phyloP scores from a whole-genome alignment of 768 basidiomycete species.

The Basidioascus undulatus region DNA sequence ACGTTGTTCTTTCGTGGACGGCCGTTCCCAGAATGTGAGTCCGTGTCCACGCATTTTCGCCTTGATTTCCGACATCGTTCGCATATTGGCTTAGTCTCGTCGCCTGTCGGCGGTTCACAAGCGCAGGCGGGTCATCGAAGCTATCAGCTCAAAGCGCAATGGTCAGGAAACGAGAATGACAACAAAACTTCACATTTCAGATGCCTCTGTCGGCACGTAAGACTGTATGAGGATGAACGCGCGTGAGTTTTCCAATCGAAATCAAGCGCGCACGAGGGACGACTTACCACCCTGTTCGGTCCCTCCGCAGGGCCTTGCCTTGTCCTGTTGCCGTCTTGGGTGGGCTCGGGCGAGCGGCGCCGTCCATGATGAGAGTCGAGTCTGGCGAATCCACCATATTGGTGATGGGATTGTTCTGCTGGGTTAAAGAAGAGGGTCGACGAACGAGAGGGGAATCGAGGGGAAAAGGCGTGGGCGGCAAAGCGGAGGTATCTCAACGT shows the following conservation, averaged over 20 bases:
- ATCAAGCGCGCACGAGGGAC: background rate
- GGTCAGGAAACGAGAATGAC: background rate
- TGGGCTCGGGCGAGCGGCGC: no score
- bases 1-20: background rate
- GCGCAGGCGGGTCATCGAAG: background rate
- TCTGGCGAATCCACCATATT: no score
- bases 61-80: background rate
- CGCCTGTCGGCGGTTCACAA: background rate
- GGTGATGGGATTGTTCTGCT: no score
- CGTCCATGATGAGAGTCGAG: no score
- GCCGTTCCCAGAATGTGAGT: background rate
- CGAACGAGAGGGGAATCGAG: no score
- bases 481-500: no score
- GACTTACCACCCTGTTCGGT: background rate
- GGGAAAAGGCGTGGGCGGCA: no score
- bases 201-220: background rate
- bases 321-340: background rate
- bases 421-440: no score
- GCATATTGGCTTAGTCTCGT: background rate
- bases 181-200: background rate
- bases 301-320: background rate
- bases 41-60: background rate
- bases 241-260: background rate
- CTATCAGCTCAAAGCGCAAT: background rate
- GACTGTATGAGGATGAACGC: background rate